Conservation (phyloP, 2,329 filamentous ascomycete genomes). For the Pseudocercospora fuligena region DNA sequence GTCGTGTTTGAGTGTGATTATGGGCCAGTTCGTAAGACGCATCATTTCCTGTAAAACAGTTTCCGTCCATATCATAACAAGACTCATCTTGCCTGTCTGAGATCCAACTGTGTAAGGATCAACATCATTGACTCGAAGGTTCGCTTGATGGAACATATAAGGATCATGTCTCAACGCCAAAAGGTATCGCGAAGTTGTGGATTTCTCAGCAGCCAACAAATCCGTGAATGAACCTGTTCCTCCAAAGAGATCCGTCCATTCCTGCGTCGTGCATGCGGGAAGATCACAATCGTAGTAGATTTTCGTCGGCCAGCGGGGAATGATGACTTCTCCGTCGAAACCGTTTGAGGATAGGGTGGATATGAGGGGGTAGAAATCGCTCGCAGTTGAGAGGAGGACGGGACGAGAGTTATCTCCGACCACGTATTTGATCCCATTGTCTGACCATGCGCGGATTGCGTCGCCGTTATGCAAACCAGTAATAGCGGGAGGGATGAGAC, state of each 20-base stretch:
- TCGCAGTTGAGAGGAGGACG: neutral
- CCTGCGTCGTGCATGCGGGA: constrained; percentile 12
- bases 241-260: constrained; percentile 18
- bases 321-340: constrained; percentile 17
- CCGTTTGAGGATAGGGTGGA: constrained; percentile 10
- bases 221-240: constrained; percentile 16
- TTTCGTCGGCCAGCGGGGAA: constrained; percentile 18
- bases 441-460: constrained; percentile 14
- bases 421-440: constrained; percentile 8
- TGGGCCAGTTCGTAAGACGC: constrained; percentile 14
- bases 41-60: constrained; percentile 17
- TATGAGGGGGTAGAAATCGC: constrained; percentile 14
- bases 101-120: constrained; percentile 8
- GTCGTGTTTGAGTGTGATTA: constrained; percentile 17
- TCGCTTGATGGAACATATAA: constrained; percentile 21
- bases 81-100: constrained; percentile 6
- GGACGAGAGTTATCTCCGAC: constrained; percentile 18
- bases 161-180: constrained; percentile 13
- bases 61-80: constrained; percentile 20
- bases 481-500: constrained; percentile 18
- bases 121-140: constrained; percentile 17
- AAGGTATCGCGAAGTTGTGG: constrained; percentile 14
- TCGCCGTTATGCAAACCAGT: constrained; percentile 19
- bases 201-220: constrained; percentile 10
- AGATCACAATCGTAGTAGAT: constrained; percentile 21